Evolutionary conservation across 768 basidiomycete species (phyloP).

Genomic region (Dentipellis sp.): DNA sequence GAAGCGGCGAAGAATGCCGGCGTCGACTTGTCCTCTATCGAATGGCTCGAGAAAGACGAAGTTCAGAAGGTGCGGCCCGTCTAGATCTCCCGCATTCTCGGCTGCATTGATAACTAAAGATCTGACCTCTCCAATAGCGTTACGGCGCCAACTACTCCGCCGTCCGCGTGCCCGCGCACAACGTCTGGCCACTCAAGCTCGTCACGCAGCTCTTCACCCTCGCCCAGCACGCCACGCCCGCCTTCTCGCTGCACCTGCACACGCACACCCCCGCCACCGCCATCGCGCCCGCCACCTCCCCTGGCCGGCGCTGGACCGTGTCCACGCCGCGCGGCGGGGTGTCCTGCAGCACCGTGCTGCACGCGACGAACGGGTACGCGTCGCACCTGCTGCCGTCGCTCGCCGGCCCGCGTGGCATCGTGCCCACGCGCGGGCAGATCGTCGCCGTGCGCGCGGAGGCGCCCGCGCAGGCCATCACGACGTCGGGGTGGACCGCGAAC

Average conservation of each 20-base stretch:
- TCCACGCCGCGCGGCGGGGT: conserved; percentile 61
- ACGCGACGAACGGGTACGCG: conserved; percentile 83
- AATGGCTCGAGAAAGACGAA: conserved; percentile 39
- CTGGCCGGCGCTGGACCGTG: conserved; percentile 39
- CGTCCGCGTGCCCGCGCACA: conserved; percentile 43
- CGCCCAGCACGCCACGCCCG: conserved; percentile 22
- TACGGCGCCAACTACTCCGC: conserved; percentile 45
- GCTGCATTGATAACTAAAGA: too few species aligned
- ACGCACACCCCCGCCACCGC: conserved; percentile 63
- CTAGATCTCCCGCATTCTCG: not conserved
- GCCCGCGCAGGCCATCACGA: conserved; percentile 28
- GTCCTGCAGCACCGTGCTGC: conserved; percentile 55
- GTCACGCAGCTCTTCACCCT: conserved; percentile 54
- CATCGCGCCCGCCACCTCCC: conserved; percentile 8
- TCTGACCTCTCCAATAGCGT: conserved; percentile 15
- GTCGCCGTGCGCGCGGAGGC: conserved; percentile 36
- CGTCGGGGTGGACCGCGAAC: conserved; percentile 26
- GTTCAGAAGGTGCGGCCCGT: conserved; percentile 33
- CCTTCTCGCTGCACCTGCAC: conserved; percentile 45
- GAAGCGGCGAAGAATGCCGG: conserved; percentile 47
- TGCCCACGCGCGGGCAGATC: conserved; percentile 70
- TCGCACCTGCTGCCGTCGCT: conserved; percentile 70
- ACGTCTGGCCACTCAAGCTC: conserved; percentile 78
- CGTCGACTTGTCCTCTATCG: conserved; percentile 31
- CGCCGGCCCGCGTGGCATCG: conserved; percentile 41